Conservation (phyloP, 768 basidiomycete genomes). For the Leccinellum luteum region DNA sequence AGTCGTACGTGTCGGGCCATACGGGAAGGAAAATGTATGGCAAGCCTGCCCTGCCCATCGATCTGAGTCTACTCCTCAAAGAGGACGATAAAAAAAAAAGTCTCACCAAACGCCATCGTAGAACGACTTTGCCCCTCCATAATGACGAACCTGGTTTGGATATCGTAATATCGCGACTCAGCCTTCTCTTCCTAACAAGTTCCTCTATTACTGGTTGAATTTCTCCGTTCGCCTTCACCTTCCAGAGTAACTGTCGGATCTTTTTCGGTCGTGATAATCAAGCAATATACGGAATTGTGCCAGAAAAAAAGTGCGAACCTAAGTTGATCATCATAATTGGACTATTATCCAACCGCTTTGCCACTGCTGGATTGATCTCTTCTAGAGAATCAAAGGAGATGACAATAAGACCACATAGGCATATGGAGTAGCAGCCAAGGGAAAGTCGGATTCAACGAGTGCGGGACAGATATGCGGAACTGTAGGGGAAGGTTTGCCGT, state of each 20-base stretch:
- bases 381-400: constrained; percentile 6
- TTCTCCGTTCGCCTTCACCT: background rate
- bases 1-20: constrained; percentile 12
- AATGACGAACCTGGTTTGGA: background rate
- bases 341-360: constrained; percentile 9
- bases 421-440: constrained; percentile 4
- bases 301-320: background rate
- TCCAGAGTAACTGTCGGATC: constrained; percentile 7
- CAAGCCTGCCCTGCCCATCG: constrained; percentile 7
- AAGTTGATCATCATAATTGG: constrained; percentile 14
- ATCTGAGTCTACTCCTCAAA: background rate
- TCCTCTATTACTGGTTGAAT: background rate
- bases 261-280: background rate
- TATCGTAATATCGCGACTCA: constrained; percentile 8
- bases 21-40: constrained; percentile 4
- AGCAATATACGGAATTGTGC: constrained; percentile 2
- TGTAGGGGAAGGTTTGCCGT: background rate
- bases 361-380: constrained; percentile 2
- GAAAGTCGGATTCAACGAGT: constrained; percentile 1
- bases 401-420: constrained; percentile 8
- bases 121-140: constrained; percentile 6
- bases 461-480: constrained; percentile 2
- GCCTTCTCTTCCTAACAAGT: constrained; percentile 2
- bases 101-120: constrained; percentile 1
- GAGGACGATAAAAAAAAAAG: background rate